Conservation (phyloP, 345 rosid species). For the Arabis hirsuta region DNA sequence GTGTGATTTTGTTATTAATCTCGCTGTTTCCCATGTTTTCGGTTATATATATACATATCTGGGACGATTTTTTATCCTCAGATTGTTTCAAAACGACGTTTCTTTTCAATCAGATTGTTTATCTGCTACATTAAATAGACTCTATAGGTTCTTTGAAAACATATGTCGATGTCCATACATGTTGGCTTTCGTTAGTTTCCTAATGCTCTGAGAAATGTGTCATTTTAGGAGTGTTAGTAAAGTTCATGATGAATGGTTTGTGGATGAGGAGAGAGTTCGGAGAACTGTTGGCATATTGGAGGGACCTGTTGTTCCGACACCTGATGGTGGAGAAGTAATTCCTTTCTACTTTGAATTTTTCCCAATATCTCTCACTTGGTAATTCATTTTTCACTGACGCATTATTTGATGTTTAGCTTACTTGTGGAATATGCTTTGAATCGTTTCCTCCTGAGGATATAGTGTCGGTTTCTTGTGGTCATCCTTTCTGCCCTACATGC, state of each 20-base stretch:
- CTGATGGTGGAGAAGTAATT: slow-evolving; percentile 58
- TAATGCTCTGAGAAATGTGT: slow-evolving; percentile 28
- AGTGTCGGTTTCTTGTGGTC: slow-evolving; percentile 84
- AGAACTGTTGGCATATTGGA: slow-evolving; percentile 76
- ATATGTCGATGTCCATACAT: background rate
- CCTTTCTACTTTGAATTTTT: slow-evolving; percentile 19
- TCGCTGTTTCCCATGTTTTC: slow-evolving; percentile 13
- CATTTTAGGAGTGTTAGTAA: slow-evolving; percentile 73
- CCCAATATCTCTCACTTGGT: slow-evolving; percentile 4
- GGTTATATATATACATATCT: background rate
- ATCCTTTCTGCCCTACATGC: slow-evolving; percentile 85
- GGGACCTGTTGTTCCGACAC: slow-evolving; percentile 53
- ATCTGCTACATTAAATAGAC: no score
- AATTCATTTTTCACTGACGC: slow-evolving; percentile 32
- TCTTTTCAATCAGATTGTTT: slow-evolving; percentile 3
- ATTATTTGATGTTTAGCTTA: slow-evolving; percentile 49
- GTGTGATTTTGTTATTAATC: background rate
- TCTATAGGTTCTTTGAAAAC: no score
- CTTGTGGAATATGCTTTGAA: slow-evolving; percentile 93
- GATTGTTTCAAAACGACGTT: background rate
- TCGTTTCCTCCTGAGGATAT: slow-evolving; percentile 49
- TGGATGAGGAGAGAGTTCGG: slow-evolving; percentile 80
- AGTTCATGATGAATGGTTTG: slow-evolving; percentile 96
- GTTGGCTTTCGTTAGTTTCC: slow-evolving; percentile 22
- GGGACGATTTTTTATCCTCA: background rate